Evolutionary conservation across 2,329 filamentous ascomycete species (phyloP).

Genomic region (Fusarium brachygibbosum): DNA sequence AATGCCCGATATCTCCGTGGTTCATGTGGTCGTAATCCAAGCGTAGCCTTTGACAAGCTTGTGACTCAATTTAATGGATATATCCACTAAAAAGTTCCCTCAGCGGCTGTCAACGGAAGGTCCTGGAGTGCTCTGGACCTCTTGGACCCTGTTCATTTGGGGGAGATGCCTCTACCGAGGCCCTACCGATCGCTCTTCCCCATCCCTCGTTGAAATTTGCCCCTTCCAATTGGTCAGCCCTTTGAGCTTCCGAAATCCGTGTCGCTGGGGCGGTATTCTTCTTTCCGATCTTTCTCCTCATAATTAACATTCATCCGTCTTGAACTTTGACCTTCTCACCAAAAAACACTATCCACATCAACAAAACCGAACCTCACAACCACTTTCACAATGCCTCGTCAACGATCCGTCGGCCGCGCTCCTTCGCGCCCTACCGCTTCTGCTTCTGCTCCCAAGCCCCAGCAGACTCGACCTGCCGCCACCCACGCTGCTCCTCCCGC

Average conservation of each 20-base stretch:
- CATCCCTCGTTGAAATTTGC: conserved; percentile 44
- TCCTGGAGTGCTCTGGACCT: conserved; percentile 34
- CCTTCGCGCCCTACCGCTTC: conserved; percentile 76
- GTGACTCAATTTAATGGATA: conserved; percentile 20
- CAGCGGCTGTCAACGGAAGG: conserved; percentile 43
- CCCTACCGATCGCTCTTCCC: conserved; percentile 41
- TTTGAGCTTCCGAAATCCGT: conserved; percentile 42
- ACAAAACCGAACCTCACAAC: conserved; percentile 20
- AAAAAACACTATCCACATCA: conserved; percentile 16
- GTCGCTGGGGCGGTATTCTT: conserved; percentile 41
- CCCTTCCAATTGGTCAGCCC: conserved; percentile 49
- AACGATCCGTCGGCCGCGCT: conserved; percentile 76
- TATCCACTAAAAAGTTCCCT: conserved; percentile 29
- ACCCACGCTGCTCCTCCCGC: conserved; percentile 71
- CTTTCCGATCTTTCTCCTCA: conserved; percentile 47
- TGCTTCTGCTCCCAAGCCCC: conserved; percentile 67
- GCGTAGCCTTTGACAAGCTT: conserved; percentile 10
- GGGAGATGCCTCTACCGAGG: conserved; percentile 45
- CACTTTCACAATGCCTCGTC: conserved; percentile 75
- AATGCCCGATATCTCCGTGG: conserved; percentile 25
- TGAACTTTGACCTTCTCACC: conserved; percentile 14
- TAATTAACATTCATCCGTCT: conserved; percentile 19
- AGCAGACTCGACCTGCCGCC: conserved; percentile 77
- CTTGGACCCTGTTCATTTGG: conserved; percentile 1
- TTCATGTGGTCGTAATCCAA: conserved; percentile 16